phyloP scores from a whole-genome alignment of 441 rosid genomes.

The Macaranga tanarius region DNA sequence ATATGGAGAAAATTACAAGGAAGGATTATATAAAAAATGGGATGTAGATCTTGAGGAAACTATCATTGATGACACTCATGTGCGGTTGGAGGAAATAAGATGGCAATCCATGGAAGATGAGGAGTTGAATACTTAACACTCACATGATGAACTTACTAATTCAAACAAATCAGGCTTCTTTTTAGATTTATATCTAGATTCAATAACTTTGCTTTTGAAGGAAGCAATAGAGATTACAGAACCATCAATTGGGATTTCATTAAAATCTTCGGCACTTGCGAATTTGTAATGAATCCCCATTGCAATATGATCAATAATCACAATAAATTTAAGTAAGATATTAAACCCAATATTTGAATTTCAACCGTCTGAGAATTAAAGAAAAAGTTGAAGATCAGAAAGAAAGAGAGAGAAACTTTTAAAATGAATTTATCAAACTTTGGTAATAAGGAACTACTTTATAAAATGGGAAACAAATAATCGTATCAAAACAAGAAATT shows the following conservation, averaged over 20 bases:
- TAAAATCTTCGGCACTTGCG: conserved; percentile 87
- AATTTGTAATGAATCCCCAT: conserved; percentile 93
- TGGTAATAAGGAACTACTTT: too few relatives aligned
- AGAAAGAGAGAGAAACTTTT: too few relatives aligned
- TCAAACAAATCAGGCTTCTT: not conserved
- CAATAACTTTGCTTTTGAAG: conserved; percentile 84
- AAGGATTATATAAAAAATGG: not conserved
- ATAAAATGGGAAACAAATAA: too few relatives aligned
- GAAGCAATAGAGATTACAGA: conserved; percentile 81
- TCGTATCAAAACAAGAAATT: too few relatives aligned
- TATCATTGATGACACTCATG: not conserved
- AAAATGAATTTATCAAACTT: too few relatives aligned
- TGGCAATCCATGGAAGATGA: not conserved
- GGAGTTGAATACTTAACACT: not conserved
- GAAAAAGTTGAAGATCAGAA: too few relatives aligned
- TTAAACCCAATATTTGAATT: too few relatives aligned
- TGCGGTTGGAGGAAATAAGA: not conserved
- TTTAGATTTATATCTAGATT: conserved; percentile 45
- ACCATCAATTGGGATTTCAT: conserved; percentile 77
- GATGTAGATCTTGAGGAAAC: not conserved
- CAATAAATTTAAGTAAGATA: too few relatives aligned
- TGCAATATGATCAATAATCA: not conserved
- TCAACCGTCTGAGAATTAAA: too few relatives aligned
- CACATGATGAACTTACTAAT: too few relatives aligned
- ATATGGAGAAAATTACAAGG: not conserved